These are phyloP conservation scores for Ustilago tritici DNA, from an alignment of 1,284 basidiomycete species.

Conservation along the genomic window DNA sequence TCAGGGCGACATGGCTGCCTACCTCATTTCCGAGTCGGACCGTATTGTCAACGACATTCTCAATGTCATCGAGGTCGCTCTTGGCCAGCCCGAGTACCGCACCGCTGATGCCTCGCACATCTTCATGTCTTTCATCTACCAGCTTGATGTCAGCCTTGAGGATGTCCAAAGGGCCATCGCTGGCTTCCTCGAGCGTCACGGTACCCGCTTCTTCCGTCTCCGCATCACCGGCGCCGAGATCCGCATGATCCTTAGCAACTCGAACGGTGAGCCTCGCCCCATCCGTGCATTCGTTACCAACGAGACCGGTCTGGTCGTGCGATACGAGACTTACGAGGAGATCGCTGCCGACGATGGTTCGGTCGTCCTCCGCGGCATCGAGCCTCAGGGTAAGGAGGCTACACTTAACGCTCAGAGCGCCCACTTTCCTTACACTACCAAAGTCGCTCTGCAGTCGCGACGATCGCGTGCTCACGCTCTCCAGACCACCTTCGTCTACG, in stretches of 20 bases:
- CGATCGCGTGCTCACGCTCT: conserved; percentile 99
- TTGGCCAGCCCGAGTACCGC: conserved; percentile 66
- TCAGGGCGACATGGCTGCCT: conserved; percentile 90
- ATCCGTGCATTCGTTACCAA: conserved; percentile 98
- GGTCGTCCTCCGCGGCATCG: conserved; percentile 84
- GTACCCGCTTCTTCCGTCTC: conserved; percentile 96
- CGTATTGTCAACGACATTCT: conserved; percentile 93
- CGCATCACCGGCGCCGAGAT: conserved; percentile 99
- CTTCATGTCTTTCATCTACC: conserved; percentile 95
- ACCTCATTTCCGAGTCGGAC: conserved; percentile 97
- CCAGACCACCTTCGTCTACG: conserved; percentile 96
- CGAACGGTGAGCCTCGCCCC: conserved; percentile 84
- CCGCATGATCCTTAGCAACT: conserved; percentile 91
- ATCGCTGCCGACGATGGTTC: conserved; percentile 94
- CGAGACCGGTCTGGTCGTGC: conserved; percentile 97
- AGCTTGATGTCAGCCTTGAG: conserved; percentile 92
- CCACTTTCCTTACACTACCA: conserved; percentile 83
- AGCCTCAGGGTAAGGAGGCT: conserved; percentile 48
- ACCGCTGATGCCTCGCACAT: conserved; percentile 69
- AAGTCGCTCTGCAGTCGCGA: conserved; percentile 98
- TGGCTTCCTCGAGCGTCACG: conserved; percentile 93
- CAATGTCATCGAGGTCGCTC: conserved; percentile 83
- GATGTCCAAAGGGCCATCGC: conserved; percentile 94
- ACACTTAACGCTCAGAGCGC: conserved; percentile 60
- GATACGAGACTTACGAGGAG: conserved; percentile 99